Evolutionary conservation across 768 basidiomycete species (phyloP).

Genomic region (Tulasnella sp.): DNA sequence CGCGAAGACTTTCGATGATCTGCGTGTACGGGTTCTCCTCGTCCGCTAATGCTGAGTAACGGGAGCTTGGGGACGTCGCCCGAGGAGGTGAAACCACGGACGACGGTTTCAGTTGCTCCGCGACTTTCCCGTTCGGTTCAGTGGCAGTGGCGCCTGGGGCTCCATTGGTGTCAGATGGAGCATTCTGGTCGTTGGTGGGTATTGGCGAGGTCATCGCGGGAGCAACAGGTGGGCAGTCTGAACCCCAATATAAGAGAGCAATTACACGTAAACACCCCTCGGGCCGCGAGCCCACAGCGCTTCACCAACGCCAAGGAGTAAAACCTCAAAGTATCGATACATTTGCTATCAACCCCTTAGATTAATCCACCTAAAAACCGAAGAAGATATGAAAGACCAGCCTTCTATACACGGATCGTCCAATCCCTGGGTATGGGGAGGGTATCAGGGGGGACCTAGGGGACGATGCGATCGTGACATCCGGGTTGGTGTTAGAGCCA

Average conservation of each 20-base stretch:
- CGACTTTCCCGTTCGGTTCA: not conserved
- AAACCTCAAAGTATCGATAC: not conserved
- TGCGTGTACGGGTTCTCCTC: constrained; percentile 68
- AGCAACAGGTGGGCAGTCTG: not conserved
- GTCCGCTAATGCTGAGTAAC: not conserved
- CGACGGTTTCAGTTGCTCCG: not conserved
- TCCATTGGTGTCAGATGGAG: not conserved
- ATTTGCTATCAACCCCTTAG: not conserved
- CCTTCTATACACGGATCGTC: not conserved
- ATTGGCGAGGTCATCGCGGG: constrained; percentile 8
- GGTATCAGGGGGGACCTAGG: no score
- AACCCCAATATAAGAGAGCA: not conserved
- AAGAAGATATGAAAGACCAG: not conserved
- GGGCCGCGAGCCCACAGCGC: not conserved
- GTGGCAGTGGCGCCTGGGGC: not conserved
- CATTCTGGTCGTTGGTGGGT: not conserved
- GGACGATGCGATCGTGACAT: no score
- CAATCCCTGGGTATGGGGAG: not conserved
- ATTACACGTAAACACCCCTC: not conserved
- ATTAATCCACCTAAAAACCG: not conserved
- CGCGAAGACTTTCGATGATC: constrained; percentile 74
- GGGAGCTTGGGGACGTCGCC: not conserved
- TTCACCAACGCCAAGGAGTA: not conserved
- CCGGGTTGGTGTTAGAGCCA: not conserved
- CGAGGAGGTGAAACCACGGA: not conserved